Evolutionary conservation across 495 filamentous ascomycete species (phyloP), one percentile per base, ranked within the genome.

Genomic region (Trichoderma virens): DNA sequence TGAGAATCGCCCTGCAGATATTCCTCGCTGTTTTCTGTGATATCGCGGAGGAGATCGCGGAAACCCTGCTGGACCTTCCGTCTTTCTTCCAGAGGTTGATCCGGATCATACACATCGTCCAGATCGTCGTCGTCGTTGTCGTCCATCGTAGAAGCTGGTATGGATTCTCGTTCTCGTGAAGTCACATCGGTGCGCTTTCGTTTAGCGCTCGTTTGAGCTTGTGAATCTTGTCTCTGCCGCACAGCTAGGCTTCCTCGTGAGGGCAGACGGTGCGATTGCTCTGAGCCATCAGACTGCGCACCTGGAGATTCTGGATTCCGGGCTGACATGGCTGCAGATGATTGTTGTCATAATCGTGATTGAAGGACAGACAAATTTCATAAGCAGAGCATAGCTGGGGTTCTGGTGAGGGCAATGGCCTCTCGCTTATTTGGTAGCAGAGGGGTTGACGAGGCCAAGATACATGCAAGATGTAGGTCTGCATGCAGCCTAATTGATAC

Each of bases 41-140:
- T 74, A 11, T 88, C 80, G 23, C 83, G 78, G 3, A 84, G 75
- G 32, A 95, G 78, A 62, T 89, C 85, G 66, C 94, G 82, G 25
- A 90, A 78, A 0, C 77, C 83, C 62, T 84, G 85, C 31, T 91
- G 85, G 27, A 96, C 71, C 41, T 80, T 71, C 51, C 93, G 80
- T 31, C 93, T 83, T 72, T 93, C 85, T n/a, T 88, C 85, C 41
- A 88, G 82, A 65, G 90, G 83, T 70, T 99, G 94, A 68, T 96
- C 87, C 0, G 94, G 94, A 66, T 99, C 91, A 70, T 95, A 99
- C 6, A 75, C 73, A 5, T 39, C 67, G 4, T 62, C 61, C 14
- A 14, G 13, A 63, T 35, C 69, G 43, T 87, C 1, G 23, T 64
- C 30, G 6, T 35, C 30, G 34, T 35, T 32, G 45, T 34, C 20